Base-by-base conservation (phyloP, 768 basidiomycete species). In the Boletales sp. region DNA sequence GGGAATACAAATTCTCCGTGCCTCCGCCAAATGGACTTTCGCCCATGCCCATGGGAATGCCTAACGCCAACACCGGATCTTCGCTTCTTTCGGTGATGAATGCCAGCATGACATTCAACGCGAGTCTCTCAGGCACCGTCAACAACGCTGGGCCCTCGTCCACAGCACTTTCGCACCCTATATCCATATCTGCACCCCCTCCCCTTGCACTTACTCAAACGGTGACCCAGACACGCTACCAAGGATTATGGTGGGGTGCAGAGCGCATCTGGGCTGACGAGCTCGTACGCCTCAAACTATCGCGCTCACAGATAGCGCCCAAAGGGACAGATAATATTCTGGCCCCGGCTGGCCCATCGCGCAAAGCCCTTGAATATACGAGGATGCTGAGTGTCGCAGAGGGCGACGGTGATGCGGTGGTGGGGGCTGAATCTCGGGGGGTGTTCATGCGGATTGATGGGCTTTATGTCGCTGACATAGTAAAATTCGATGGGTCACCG, bases 201-300 rank as follows among this genome's bases (percentile, higher is more conserved):
- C 59, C 47, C 11, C 18, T 68, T 18, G 29, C 55, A 37, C 60
- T 57, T 30, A 45, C 54, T 8, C 71, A 75, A 43, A 64, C 60
- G 2, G 61, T 75, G 29, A 69, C 68, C 0, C 85, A 87, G 59
- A 76, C 69, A 43, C 73, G 82, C 37, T 90, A 82, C 61, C 87
- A 91, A 60, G 89, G 89, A 2, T 62, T 94, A 8, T 95, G 90
- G 90, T 89, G 87, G 86, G 93, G 93, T 8, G 81, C 84, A 1
- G 92, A 94, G 61, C 78, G 89, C 29, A 88, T 94, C 46, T 95
- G 92, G 91, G 72, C 78, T 5, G 88, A 87, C 51, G 92, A 95
- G 54, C 78, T 94, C 48, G 79, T 94, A 34, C 80, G 92, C 19
- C 73, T 95, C 43, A 89, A 89, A 59, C 67, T 86, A 21, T 77